These are phyloP conservation scores for Nigrospora sphaerica DNA, from an alignment of 2,329 filamentous ascomycete species.

Conservation along the genomic window DNA sequence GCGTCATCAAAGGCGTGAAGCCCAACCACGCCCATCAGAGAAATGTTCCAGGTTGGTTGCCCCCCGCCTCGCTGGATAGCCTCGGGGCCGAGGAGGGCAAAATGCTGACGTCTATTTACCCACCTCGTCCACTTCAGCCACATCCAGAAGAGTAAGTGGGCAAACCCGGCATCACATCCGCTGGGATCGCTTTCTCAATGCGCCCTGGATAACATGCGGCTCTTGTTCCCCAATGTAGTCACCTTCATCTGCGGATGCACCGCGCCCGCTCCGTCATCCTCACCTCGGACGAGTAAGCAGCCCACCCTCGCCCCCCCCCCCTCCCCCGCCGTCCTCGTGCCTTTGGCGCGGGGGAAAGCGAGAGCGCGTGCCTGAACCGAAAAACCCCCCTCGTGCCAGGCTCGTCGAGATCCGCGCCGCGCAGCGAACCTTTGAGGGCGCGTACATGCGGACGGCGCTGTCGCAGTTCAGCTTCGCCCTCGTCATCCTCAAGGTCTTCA, in stretches of 20 bases:
- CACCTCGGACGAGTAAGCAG: slow-evolving; percentile 62
- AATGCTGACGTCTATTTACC: no score
- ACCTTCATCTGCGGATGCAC: slow-evolving; percentile 73
- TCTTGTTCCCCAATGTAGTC: slow-evolving; percentile 52
- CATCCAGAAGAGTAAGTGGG: slow-evolving; percentile 18
- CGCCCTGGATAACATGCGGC: slow-evolving; percentile 10
- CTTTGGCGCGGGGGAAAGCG: no score
- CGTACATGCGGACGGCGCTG: slow-evolving; percentile 90
- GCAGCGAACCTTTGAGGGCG: slow-evolving; percentile 94
- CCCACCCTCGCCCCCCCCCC: no score
- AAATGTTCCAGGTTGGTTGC: slow-evolving; percentile 1
- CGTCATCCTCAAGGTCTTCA: slow-evolving; percentile 94
- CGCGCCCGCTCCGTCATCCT: slow-evolving; percentile 77
- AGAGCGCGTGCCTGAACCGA: no score
- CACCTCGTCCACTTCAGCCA: slow-evolving; percentile 11
- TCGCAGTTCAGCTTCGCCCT: slow-evolving; percentile 94
- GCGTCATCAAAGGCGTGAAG: no score
- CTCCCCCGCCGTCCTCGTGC: no score
- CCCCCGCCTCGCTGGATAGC: not conserved
- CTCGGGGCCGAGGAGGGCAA: not conserved
- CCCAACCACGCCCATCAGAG: no score
- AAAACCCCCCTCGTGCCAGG: slow-evolving; percentile 22
- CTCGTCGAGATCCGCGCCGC: slow-evolving; percentile 92
- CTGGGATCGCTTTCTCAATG: slow-evolving; percentile 3
- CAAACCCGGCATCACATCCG: not conserved